A percentile compares a stretch with the other conserved stretches of the same genome.
phyloP scores from a whole-genome alignment of 148 eudicot genomes.

The Pouteria glomerata region DNA sequence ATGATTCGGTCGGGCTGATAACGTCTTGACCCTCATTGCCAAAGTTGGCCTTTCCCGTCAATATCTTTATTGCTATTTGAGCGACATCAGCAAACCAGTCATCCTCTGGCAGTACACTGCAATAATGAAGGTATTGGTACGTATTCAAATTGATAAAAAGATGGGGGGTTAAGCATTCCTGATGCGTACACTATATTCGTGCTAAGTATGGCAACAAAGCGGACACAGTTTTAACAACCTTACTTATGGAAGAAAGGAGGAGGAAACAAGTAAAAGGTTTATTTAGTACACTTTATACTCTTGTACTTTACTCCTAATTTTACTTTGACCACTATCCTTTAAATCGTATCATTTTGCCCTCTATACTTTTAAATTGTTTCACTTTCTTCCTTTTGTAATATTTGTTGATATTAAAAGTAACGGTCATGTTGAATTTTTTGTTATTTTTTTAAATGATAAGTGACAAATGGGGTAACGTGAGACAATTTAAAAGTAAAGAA shows the following conservation, averaged over 20 bases:
- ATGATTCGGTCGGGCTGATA: slow-evolving; percentile 62
- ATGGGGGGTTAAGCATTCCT: background rate
- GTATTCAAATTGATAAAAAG: background rate
- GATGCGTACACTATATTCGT: background rate
- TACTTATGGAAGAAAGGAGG: background rate
- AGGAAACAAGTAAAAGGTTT: no score
- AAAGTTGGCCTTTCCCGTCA: slow-evolving; percentile 51
- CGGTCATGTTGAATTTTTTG: no score
- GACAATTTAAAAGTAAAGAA: no score
- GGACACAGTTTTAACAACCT: background rate
- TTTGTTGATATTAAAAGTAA: no score
- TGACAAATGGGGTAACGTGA: no score
- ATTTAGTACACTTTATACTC: no score
- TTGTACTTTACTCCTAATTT: no score
- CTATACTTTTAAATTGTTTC: no score
- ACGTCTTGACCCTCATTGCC: slow-evolving; percentile 35
- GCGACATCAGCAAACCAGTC: slow-evolving; percentile 96
- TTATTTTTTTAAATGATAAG: no score
- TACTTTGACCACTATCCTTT: no score
- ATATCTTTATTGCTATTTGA: slow-evolving; percentile 71
- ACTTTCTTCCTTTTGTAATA: no score
- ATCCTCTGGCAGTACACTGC: slow-evolving; percentile 86
- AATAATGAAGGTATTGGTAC: background rate
- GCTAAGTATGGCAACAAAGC: background rate
- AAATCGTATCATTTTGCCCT: no score